Conservation (phyloP, 1,284 basidiomycete genomes). For the Naganishia sp. region DNA sequence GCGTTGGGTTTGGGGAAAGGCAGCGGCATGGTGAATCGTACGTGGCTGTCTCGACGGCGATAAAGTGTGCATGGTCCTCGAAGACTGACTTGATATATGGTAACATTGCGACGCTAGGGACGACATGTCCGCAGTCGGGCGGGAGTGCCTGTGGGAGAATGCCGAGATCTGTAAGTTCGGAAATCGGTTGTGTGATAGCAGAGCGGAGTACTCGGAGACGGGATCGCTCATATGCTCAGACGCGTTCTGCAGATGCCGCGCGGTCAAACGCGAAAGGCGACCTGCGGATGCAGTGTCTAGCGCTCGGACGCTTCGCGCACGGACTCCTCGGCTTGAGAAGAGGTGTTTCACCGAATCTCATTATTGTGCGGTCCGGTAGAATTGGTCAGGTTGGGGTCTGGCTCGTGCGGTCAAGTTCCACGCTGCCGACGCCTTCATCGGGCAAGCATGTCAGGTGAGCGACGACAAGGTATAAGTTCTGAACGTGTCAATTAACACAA, state of each 20-base stretch:
- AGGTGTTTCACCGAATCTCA: no score
- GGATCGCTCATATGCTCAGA: no score
- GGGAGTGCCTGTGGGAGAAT: neutral
- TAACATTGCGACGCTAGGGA: neutral
- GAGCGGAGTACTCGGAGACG: neutral
- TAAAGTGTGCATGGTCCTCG: neutral
- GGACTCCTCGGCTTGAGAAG: neutral
- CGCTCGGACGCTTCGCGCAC: neutral
- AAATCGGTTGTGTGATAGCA: no score
- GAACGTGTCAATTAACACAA: neutral
- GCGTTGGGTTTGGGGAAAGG: slow-evolving; percentile 33
- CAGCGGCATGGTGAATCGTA: slow-evolving; percentile 10
- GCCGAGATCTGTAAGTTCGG: neutral
- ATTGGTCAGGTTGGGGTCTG: no score
- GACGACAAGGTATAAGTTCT: neutral
- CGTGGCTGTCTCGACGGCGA: neutral
- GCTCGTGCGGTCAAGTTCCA: neutral
- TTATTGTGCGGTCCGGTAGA: no score
- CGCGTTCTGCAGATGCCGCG: no score
- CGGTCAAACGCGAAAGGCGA: neutral
- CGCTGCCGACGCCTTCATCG: neutral
- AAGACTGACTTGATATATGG: slow-evolving; percentile 7
- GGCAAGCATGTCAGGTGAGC: neutral
- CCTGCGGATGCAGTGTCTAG: neutral
- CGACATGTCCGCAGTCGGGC: neutral